Base-by-base conservation (phyloP, 371 early-diverging fungal species). In the Conidiobolus incongruus region DNA sequence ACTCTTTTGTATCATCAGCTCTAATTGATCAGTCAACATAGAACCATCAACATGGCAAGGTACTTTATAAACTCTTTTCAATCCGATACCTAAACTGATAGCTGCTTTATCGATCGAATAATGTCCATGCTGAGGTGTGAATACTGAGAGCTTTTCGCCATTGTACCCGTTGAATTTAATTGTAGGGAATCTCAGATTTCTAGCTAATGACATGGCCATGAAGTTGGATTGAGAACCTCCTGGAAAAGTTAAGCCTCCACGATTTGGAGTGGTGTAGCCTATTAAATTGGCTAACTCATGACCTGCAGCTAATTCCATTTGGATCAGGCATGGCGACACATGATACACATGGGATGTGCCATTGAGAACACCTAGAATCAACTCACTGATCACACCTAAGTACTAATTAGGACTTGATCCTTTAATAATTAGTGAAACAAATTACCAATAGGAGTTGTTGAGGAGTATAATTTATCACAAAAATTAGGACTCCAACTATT, bases 381-480 rank as follows among this genome's bases (percentile, higher is more conserved):
- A 54, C 49, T 88, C 89, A 4, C 73, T 48, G 19, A 83, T 55
- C 20, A 85, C 77, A n/a, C n/a, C n/a, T n/a, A n/a, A n/a, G n/a
- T n/a, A n/a, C n/a, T n/a, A n/a, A n/a, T n/a, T n/a, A n/a, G n/a
- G n/a, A n/a, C n/a, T n/a, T n/a, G n/a, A n/a, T n/a, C n/a, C n/a
- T n/a, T n/a, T n/a, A n/a, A n/a, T n/a, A n/a, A n/a, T n/a, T n/a
- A n/a, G n/a, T n/a, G n/a, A n/a, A n/a, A n/a, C n/a, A n/a, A n/a
- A n/a, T n/a, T n/a, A 46, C 58, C 61, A 50, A 82, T 72, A 6
- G 84, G 78, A 35, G 76, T 75, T 0, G 79, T 70, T 1, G 79
- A 73, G 7, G 89, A 71, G 49, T 85, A 88, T 6, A 88, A 59
- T 49, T 86, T 88, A 55, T 84, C 85, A 63, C 86, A 61, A 48